Evolutionary conservation across 306 rosid species (phyloP), one percentile per base, ranked within the genome.

Genomic region (Vachellia collinsii): DNA sequence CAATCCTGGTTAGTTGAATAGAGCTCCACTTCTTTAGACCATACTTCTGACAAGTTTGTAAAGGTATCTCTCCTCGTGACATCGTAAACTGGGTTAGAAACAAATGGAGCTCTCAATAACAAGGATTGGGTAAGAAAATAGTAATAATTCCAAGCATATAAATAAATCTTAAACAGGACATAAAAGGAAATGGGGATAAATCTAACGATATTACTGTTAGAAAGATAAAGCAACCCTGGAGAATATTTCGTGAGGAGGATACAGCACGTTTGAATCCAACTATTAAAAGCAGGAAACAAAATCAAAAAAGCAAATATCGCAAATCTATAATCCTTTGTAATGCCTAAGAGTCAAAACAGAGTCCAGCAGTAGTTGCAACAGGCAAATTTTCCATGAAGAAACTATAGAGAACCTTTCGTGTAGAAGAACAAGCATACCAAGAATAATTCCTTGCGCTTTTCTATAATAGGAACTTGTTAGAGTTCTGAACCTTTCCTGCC

Each of bases 401-500:
- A 68, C 37, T 72, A 4, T n/a, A 77, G 46, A 63, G 12, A 63
- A 56, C 29, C 12, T 59, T 72, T 76, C 20, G 23, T 17, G 42
- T 47, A n/a, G 42, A 62, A 71, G 50, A 77, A 72, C 62, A 34
- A 79, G 47, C 86, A 46, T 90, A 93, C 99, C 99, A 6, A 94
- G 97, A 87, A 94, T 89, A 83, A 94, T 93, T 76, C 99, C 99
- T 71, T 91, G 99, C 4, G 97, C 91, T 51, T 91, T 91, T 88
- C 99, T 84, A 72, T 93, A 94, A 71, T 94, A 94, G 69, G 97
- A 91, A 71, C 95, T 94, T 53, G 95, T 94, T 80, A 94, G 86
- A 74, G 95, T 92, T 85, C 99, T 89, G 88, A 93, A 94, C 83
- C 93, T 91, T 84, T 94, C 99, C 80, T 94, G 99, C 75, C 97